A percentile compares a stretch with the other conserved stretches of the same genome.
Conservation (phyloP, 192 early-diverging fungal species). For the Umbelopsis vinacea region DNA sequence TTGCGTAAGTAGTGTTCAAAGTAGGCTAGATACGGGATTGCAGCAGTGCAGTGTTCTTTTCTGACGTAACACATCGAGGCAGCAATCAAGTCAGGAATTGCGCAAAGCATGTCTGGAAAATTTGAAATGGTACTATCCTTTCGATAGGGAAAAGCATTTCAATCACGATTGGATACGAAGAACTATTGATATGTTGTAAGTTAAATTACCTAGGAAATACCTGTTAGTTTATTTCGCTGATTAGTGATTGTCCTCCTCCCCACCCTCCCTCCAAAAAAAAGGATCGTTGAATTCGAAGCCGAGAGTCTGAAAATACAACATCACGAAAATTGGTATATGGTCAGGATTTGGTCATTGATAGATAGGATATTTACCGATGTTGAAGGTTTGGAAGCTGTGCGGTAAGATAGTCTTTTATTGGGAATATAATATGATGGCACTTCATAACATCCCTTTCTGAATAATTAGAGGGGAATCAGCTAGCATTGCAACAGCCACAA, state of each 20-base stretch:
- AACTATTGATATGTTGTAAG: slow-evolving; percentile 29
- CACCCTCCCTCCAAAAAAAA: too few species aligned
- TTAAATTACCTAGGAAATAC: too few species aligned
- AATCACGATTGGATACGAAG: slow-evolving; percentile 35
- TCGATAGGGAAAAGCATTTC: slow-evolving; percentile 10
- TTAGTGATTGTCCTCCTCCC: too few species aligned
- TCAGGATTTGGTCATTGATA: slow-evolving; percentile 35
- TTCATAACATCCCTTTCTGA: not conserved
- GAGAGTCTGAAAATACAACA: slow-evolving; percentile 24
- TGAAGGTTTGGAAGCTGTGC: slow-evolving; percentile 24
- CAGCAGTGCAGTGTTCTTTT: too few species aligned
- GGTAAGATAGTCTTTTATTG: slow-evolving; percentile 21
- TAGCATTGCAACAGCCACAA: slow-evolving; percentile 23
- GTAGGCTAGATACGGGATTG: slow-evolving; percentile 18
- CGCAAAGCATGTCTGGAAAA: slow-evolving; percentile 28
- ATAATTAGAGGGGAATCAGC: slow-evolving; percentile 28
- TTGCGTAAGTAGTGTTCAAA: slow-evolving; percentile 18
- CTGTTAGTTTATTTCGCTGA: slow-evolving; percentile 3
- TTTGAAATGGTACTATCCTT: not conserved
- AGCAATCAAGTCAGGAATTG: too few species aligned
- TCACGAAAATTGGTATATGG: slow-evolving; percentile 32
- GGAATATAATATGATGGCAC: not conserved
- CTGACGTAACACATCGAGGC: too few species aligned
- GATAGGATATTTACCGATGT: slow-evolving; percentile 35
- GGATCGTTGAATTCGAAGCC: slow-evolving; percentile 36